Conservation (phyloP, 176 grass and related monocot genomes). For the Oryza glumipatula region DNA sequence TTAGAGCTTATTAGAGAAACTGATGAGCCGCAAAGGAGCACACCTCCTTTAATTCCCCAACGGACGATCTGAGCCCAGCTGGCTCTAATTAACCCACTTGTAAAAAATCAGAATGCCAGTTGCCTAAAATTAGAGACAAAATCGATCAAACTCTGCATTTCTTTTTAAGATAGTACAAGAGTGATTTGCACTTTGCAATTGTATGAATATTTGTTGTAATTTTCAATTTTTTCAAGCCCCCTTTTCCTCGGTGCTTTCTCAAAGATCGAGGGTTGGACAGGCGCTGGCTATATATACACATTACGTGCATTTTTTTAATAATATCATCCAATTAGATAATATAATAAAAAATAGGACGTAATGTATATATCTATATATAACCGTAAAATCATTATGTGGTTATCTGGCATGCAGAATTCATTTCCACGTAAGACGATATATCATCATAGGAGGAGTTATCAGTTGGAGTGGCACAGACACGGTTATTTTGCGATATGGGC, state of each 20-base stretch:
- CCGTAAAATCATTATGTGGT: neutral
- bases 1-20: neutral
- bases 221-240: neutral
- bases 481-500: constrained; percentile 6
- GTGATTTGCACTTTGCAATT: neutral
- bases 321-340: neutral
- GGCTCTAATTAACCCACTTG: neutral
- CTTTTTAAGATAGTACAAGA: neutral
- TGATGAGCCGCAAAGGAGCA: neutral
- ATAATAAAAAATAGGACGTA: no score
- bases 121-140: neutral
- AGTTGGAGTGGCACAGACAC: neutral
- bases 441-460: neutral
- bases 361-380: neutral
- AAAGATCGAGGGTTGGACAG: neutral
- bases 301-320: neutral
- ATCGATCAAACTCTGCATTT: neutral
- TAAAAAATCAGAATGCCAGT: neutral
- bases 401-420: neutral
- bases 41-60: neutral
- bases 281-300: neutral
- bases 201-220: neutral
- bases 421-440: neutral
- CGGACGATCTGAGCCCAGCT: neutral
- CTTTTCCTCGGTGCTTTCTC: no score